Percentiles rank a stretch among this genome's conserved stretches.
Conservation (phyloP, 2,329 filamentous ascomycete species). For the Aspergillus arachidicola region DNA sequence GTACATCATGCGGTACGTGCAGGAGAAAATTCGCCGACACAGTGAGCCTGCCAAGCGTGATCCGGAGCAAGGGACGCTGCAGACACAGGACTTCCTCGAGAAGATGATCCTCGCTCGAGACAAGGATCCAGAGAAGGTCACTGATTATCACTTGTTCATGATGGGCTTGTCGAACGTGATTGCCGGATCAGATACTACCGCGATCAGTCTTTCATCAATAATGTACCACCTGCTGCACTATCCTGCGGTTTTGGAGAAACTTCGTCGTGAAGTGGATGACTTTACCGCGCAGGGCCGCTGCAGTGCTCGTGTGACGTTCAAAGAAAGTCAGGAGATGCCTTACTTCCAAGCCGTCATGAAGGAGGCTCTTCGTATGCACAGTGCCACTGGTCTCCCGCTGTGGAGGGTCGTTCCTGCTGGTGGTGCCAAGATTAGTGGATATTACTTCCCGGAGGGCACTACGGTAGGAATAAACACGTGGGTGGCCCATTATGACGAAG, state of each 20-base stretch:
- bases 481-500: conserved; percentile 47
- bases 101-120: conserved; percentile 47
- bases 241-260: conserved; percentile 25
- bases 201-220: conserved; percentile 50
- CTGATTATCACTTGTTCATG: conserved; percentile 42
- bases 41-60: conserved; percentile 20
- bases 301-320: conserved; percentile 39
- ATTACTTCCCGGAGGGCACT: conserved; percentile 46
- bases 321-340: conserved; percentile 46
- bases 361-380: conserved; percentile 55
- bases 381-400: conserved; percentile 53
- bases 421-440: conserved; percentile 47
- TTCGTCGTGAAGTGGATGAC: conserved; percentile 38
- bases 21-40: conserved; percentile 33
- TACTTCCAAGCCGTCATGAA: conserved; percentile 59
- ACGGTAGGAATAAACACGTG: conserved; percentile 49
- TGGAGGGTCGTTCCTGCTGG: conserved; percentile 52
- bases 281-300: conserved; percentile 23
- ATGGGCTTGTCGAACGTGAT: conserved; percentile 38
- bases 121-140: conserved; percentile 47
- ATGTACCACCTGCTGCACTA: conserved; percentile 50
- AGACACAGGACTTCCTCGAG: conserved; percentile 44
- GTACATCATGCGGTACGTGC: conserved; percentile 37
- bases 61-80: conserved; percentile 2
- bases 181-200: conserved; percentile 51